These are phyloP conservation scores for Trichoderma gracile DNA, from an alignment of 2,329 filamentous ascomycete species.

Conservation along the genomic window DNA sequence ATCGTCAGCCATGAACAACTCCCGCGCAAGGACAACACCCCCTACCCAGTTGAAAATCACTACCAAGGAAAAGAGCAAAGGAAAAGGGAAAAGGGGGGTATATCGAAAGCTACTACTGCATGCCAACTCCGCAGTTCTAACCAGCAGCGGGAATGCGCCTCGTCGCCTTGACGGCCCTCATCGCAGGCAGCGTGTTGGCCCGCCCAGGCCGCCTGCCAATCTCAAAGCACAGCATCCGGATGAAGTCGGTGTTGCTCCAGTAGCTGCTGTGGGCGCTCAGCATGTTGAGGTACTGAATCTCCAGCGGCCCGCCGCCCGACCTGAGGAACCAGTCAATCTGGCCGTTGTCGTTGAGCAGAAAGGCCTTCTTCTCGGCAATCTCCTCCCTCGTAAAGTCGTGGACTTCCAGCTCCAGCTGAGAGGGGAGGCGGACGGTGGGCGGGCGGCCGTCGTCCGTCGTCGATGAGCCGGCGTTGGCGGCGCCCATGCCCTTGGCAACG, in stretches of 20 bases:
- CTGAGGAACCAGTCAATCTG: constrained; percentile 90
- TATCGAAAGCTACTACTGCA: background rate
- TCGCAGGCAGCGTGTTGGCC: constrained; percentile 55
- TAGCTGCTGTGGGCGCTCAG: constrained; percentile 92
- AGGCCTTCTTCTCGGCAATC: constrained; percentile 84
- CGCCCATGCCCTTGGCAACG: constrained; percentile 56
- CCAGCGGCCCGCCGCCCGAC: constrained; percentile 81
- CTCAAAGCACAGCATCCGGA: constrained; percentile 87
- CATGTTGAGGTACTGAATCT: constrained; percentile 98
- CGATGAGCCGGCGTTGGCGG: constrained; percentile 36
- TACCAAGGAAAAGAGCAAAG: background rate
- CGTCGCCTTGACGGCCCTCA: constrained; percentile 59
- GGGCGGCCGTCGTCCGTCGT: constrained; percentile 41
- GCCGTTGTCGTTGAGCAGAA: constrained; percentile 89
- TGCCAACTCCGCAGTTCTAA: background rate
- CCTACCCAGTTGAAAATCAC: background rate
- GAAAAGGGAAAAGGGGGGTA: background rate
- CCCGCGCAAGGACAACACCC: background rate
- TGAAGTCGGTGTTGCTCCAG: constrained; percentile 84
- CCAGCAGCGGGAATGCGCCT: constrained; percentile 39
- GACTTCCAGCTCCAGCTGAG: constrained; percentile 84
- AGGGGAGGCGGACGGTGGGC: constrained; percentile 53
- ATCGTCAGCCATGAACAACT: background rate
- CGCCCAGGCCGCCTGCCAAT: constrained; percentile 74
- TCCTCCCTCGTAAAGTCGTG: constrained; percentile 94